Evolutionary conservation across 2,329 filamentous ascomycete species (phyloP).

Genomic region (Waltergamsia citrina): DNA sequence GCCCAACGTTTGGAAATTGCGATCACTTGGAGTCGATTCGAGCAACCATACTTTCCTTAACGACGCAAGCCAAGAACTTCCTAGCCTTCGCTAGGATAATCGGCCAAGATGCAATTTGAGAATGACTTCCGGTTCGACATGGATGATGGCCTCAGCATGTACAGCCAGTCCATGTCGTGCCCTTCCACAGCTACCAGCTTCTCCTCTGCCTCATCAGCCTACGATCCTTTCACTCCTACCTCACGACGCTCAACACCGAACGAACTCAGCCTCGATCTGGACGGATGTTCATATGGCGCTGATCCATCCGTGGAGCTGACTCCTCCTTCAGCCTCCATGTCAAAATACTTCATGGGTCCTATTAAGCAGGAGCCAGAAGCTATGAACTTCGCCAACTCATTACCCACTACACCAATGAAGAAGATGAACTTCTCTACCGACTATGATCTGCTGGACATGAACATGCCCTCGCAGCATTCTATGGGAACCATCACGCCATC

Average conservation of each 20-base stretch:
- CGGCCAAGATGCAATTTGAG: conserved; percentile 25
- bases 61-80: background rate
- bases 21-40: conserved; percentile 1
- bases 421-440: conserved; percentile 23
- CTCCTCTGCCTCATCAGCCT: conserved; percentile 25
- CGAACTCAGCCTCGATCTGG: conserved; percentile 25
- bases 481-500: conserved; percentile 28
- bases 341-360: conserved; percentile 11
- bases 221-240: conserved; percentile 32
- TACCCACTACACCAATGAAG: conserved; percentile 24
- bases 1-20: no score
- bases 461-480: conserved; percentile 18
- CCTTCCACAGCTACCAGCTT: conserved; percentile 25
- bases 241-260: conserved; percentile 33
- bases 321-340: conserved; percentile 23
- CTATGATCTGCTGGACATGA: conserved; percentile 28
- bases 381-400: conserved; percentile 12
- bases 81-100: background rate
- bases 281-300: conserved; percentile 17
- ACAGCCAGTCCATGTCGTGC: conserved; percentile 24
- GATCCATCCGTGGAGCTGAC: conserved; percentile 22
- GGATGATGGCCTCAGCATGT: conserved; percentile 28
- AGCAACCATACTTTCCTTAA: background rate
- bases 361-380: conserved; percentile 23
- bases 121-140: conserved; percentile 27